phyloP scores from a whole-genome alignment of 805 yeast genomes.

The Metschnikowia kofuensis region DNA sequence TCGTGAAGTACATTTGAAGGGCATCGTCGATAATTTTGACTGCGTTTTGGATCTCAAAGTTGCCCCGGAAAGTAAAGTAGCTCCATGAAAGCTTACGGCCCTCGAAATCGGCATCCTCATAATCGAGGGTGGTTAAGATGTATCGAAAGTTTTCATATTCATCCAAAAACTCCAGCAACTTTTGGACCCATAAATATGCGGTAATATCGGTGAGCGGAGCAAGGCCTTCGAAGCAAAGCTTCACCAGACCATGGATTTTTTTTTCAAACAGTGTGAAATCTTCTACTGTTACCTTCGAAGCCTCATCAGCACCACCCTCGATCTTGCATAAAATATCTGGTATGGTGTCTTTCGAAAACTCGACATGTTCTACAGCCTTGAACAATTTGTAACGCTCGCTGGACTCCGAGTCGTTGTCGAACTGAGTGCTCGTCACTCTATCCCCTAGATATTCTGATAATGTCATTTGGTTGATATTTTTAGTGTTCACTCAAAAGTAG shows the following conservation, averaged over 20 bases:
- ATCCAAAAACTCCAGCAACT: neutral
- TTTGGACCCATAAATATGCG: neutral
- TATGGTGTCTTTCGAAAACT: neutral
- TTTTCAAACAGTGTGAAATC: neutral
- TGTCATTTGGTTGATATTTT: too few relatives aligned
- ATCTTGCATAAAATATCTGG: neutral
- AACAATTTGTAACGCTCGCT: neutral
- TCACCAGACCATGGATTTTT: neutral
- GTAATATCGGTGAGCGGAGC: neutral
- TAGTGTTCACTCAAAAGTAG: too few relatives aligned
- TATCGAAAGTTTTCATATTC: neutral
- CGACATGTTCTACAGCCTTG: neutral
- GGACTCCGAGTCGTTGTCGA: neutral
- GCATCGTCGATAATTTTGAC: neutral
- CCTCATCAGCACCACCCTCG: neutral
- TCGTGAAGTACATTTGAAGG: neutral
- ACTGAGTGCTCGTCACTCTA: neutral
- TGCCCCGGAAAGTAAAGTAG: neutral
- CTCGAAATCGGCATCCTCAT: neutral
- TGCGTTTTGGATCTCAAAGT: neutral
- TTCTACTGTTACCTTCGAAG: neutral
- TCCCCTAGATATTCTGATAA: neutral
- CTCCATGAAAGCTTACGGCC: neutral
- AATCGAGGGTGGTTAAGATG: neutral
- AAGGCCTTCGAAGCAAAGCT: neutral